These are phyloP conservation scores for Xerocomus amazonicus DNA, from an alignment of 1,284 basidiomycete genomes.

Conservation along the genomic window DNA sequence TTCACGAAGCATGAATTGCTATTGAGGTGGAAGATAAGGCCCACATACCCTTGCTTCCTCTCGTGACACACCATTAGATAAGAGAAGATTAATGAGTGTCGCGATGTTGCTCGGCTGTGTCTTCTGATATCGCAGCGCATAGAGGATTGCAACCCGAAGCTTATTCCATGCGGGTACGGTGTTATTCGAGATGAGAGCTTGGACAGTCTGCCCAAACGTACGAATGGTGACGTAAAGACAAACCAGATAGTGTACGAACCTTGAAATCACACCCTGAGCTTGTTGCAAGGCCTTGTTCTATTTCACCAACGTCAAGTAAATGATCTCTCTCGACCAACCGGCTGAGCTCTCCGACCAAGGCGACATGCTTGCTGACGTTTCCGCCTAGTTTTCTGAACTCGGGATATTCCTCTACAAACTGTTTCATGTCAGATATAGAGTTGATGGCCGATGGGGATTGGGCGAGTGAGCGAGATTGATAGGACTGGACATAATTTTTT, in stretches of 20 bases:
- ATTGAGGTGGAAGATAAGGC: conserved; percentile 1
- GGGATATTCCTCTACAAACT: conserved; percentile 97
- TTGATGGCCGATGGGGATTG: conserved; percentile 83
- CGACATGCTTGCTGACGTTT: conserved; percentile 98
- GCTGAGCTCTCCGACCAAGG: conserved; percentile 94
- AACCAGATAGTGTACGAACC: conserved; percentile 41
- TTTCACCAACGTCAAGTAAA: conserved; percentile 86
- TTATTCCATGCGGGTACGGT: conserved; percentile 78
- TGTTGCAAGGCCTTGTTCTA: conserved; percentile 95
- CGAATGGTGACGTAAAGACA: neutral
- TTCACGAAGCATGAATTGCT: conserved; percentile 29
- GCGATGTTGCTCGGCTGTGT: conserved; percentile 82
- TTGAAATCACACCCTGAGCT: conserved; percentile 87
- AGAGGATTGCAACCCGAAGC: conserved; percentile 90
- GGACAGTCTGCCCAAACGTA: conserved; percentile 58
- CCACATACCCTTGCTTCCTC: conserved; percentile 76
- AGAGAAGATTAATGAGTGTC: conserved; percentile 77
- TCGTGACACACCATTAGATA: conserved; percentile 77
- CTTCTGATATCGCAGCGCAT: conserved; percentile 94
- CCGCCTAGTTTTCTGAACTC: conserved; percentile 96
- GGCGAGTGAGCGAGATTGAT: conserved; percentile 82
- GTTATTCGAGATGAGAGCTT: conserved; percentile 68
- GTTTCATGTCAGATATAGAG: conserved; percentile 96
- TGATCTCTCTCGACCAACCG: conserved; percentile 84
- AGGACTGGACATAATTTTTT: conserved; percentile 92